A percentile compares a stretch with the other conserved stretches of the same genome.
Evolutionary conservation across 352 stramenopile genomes (phyloP).

Genomic region (Phytophthora colocasiae): DNA sequence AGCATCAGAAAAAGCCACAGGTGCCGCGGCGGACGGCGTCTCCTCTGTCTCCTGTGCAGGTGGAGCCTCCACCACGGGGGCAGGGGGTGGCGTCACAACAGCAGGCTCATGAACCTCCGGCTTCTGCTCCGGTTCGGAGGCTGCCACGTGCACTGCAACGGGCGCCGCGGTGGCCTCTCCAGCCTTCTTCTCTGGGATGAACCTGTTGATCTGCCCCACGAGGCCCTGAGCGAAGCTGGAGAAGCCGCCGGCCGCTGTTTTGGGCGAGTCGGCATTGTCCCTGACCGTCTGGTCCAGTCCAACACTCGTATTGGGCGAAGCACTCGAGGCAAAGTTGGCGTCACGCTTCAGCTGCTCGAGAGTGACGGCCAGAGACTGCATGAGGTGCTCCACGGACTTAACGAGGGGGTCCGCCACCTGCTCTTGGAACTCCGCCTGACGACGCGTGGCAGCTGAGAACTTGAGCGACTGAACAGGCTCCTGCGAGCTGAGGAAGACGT

Average conservation of each 20-base stretch:
- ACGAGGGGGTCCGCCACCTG: slow-evolving; percentile 65
- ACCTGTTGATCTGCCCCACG: slow-evolving; percentile 68
- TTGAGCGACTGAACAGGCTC: slow-evolving; percentile 67
- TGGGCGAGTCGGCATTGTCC: slow-evolving; percentile 43
- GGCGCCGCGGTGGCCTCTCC: slow-evolving; percentile 24
- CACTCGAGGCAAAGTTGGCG: slow-evolving; percentile 30
- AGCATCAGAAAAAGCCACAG: slow-evolving; percentile 57
- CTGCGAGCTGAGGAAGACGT: slow-evolving; percentile 50
- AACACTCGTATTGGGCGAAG: background rate
- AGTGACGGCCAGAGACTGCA: slow-evolving; percentile 54
- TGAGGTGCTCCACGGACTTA: slow-evolving; percentile 63
- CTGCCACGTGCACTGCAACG: slow-evolving; percentile 8
- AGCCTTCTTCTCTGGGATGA: slow-evolving; percentile 66
- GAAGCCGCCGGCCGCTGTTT: slow-evolving; percentile 59
- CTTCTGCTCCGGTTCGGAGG: slow-evolving; percentile 22
- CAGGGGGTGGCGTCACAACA: slow-evolving; percentile 7
- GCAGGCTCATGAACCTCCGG: slow-evolving; percentile 6
- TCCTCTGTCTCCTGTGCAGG: slow-evolving; percentile 36
- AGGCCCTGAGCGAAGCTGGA: slow-evolving; percentile 73
- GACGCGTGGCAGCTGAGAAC: slow-evolving; percentile 61
- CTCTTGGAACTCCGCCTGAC: slow-evolving; percentile 53
- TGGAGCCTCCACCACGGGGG: slow-evolving; percentile 14
- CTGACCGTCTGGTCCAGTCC: slow-evolving; percentile 29
- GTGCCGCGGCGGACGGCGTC: slow-evolving; percentile 26
- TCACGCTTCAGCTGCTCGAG: slow-evolving; percentile 68